Conservation (phyloP, 192 early-diverging fungal genomes). For the Ramicandelaber brevisporus region DNA sequence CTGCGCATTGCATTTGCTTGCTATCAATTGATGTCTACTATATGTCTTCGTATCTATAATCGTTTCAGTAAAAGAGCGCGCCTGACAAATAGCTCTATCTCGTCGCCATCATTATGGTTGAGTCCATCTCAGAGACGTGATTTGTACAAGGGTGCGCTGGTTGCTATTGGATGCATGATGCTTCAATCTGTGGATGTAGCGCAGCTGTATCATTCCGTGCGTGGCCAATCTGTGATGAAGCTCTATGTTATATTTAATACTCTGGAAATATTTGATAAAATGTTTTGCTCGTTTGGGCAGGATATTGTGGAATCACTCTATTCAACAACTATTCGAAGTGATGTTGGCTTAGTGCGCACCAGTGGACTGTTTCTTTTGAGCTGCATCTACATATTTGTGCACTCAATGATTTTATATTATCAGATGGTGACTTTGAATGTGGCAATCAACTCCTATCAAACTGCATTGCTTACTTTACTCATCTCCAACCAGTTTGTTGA, state of each 20-base stretch:
- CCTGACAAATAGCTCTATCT: conserved; percentile 1
- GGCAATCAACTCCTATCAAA: conserved; percentile 86
- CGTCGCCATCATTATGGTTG: conserved; percentile 24
- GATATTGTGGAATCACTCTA: conserved; percentile 90
- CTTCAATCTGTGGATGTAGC: conserved; percentile 68
- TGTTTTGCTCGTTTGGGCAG: conserved; percentile 78
- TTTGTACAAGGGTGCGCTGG: conserved; percentile 61
- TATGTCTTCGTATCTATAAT: neutral
- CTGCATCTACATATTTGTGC: conserved; percentile 59
- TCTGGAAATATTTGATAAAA: conserved; percentile 81
- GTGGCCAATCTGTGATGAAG: conserved; percentile 89
- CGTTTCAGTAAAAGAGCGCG: neutral
- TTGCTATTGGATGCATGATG: conserved; percentile 43
- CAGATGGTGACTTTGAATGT: conserved; percentile 92
- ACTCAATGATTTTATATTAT: conserved; percentile 80
- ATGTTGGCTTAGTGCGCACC: too few relatives aligned
- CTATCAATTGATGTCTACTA: conserved; percentile 12
- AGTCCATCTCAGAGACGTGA: conserved; percentile 71
- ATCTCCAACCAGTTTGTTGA: conserved; percentile 96
- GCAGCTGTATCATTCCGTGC: conserved; percentile 77
- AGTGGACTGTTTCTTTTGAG: conserved; percentile 43
- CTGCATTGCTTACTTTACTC: conserved; percentile 75
- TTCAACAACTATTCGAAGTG: conserved; percentile 37
- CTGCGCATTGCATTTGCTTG: conserved; percentile 52
- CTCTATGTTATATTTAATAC: conserved; percentile 93